phyloP scores from a whole-genome alignment of 1,139 yeast species.

The Kodamaea sp. region DNA sequence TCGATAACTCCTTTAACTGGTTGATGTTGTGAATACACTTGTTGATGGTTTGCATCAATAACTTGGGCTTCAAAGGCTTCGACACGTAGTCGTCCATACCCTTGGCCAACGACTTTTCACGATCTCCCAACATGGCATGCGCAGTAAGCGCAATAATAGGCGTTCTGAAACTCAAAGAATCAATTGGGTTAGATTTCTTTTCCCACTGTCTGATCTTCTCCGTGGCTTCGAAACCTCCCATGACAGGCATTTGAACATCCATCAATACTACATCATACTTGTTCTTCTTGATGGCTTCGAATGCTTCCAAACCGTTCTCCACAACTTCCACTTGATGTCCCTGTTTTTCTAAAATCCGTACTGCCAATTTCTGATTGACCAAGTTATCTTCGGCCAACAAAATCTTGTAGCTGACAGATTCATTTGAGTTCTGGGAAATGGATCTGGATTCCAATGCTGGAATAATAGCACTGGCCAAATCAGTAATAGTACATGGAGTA shows the following conservation, averaged over 20 bases:
- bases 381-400: conserved; percentile 84
- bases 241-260: conserved; percentile 96
- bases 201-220: conserved; percentile 87
- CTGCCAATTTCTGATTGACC: conserved; percentile 85
- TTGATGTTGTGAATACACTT: conserved; percentile 75
- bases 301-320: conserved; percentile 82
- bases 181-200: conserved; percentile 73
- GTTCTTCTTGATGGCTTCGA: conserved; percentile 67
- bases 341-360: conserved; percentile 76
- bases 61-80: conserved; percentile 81
- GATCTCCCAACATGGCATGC: conserved; percentile 89
- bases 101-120: conserved; percentile 81
- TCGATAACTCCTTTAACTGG: conserved; percentile 57
- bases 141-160: conserved; percentile 91
- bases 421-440: conserved; percentile 78
- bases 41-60: conserved; percentile 79
- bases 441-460: conserved; percentile 85
- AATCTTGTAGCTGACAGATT: conserved; percentile 71
- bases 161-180: conserved; percentile 62
- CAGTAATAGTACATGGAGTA: conserved; percentile 81
- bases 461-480: conserved; percentile 76
- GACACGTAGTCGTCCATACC: conserved; percentile 92
- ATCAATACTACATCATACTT: conserved; percentile 79
- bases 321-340: conserved; percentile 83
- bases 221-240: conserved; percentile 94